Evolutionary conservation across 192 early-diverging fungal genomes (phyloP), one percentile per base, ranked within the genome.

Genomic region (Podila minutissima): DNA sequence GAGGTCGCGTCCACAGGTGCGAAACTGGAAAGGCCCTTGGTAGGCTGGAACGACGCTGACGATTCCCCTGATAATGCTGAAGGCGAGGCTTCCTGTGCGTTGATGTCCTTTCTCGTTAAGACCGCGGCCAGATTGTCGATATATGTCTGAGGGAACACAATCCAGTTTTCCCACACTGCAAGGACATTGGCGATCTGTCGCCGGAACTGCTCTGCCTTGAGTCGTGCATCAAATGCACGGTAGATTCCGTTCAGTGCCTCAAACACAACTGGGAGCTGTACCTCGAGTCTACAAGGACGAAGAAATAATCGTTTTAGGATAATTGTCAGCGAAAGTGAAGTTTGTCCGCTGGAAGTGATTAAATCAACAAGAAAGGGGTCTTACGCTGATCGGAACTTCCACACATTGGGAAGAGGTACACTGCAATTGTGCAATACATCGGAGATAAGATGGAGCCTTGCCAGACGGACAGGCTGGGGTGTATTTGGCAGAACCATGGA

Each of bases 391-490:
- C 97, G 84, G 67, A 92, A 93, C 83, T 93, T 90, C 96, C 97
- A 98, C 10, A 92, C 96, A 71, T 93, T 94, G n/a, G 93, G 89
- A 4, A 96, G 85, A 2, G 88, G 88, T 19, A 92, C 88, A 59
- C 91, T 86, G 68, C 93, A 90, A 76, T 97, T 98, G 75, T 95
- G 93, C n/a, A 98, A 86, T 28, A 98, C 90, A 65, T 98, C 97
- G 0, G 92, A 94, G n/a, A 97, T 88, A 17, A 97, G 82, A 68
- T 92, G 91, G n/a, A 98, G 83, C 53, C 93, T 86, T 2, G 93
- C 88, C 31, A 97, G 73, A 72, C 94, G 93, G 13, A 83, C 83
- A 22, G 86, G 74, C 51, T 93, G 85, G 17, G 90, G 85, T 0
- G 93, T 91, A 17, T 66, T 75, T 1, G 86, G 70, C 7, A 90